Percentiles rank a stretch among this genome's conserved stretches.
Evolutionary conservation across 2,329 filamentous ascomycete genomes (phyloP).

Genomic region (Calonectria leucothoes): DNA sequence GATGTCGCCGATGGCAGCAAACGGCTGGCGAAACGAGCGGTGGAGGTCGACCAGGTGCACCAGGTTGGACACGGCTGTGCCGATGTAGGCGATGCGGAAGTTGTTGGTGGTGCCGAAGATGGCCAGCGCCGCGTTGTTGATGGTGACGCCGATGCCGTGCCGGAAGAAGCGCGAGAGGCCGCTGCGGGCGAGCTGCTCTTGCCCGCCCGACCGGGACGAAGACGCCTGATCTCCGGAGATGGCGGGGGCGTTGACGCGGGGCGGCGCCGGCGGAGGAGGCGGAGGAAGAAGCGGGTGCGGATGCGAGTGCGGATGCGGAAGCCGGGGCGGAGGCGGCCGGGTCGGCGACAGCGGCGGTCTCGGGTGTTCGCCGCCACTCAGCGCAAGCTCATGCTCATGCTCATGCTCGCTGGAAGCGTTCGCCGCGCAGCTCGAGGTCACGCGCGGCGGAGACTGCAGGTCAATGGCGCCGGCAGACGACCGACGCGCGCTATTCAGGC

Average conservation of each 20-base stretch:
- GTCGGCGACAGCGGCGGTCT: slow-evolving; percentile 5
- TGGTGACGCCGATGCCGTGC: slow-evolving; percentile 38
- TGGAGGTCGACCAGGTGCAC: slow-evolving; percentile 38
- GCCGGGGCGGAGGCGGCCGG: slow-evolving; percentile 15
- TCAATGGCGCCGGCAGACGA: not conserved
- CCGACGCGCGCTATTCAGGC: slow-evolving; percentile 24
- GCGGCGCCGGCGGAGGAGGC: not conserved
- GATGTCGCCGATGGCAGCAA: slow-evolving; percentile 19
- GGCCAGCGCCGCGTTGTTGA: slow-evolving; percentile 38
- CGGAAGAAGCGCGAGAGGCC: slow-evolving; percentile 39
- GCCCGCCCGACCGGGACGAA: slow-evolving; percentile 17
- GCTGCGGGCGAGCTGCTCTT: slow-evolving; percentile 38
- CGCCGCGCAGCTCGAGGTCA: not conserved
- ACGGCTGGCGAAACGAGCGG: slow-evolving; percentile 37
- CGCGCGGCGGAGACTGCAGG: not conserved
- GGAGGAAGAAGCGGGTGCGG: not conserved
- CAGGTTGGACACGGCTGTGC: slow-evolving; percentile 39
- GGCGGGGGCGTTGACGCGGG: slow-evolving; percentile 11
- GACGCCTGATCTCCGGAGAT: slow-evolving; percentile 13
- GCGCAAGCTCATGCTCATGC: too few relatives aligned
- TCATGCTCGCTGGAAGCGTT: not conserved
- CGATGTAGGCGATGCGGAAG: slow-evolving; percentile 42
- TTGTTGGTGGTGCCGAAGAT: slow-evolving; percentile 38
- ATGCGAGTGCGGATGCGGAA: not conserved
- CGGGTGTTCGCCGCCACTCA: too few relatives aligned